Evolutionary conservation across 2,329 filamentous ascomycete genomes (phyloP), one percentile per base, ranked within the genome.

Genomic region (Sphaerulina vaccinii): DNA sequence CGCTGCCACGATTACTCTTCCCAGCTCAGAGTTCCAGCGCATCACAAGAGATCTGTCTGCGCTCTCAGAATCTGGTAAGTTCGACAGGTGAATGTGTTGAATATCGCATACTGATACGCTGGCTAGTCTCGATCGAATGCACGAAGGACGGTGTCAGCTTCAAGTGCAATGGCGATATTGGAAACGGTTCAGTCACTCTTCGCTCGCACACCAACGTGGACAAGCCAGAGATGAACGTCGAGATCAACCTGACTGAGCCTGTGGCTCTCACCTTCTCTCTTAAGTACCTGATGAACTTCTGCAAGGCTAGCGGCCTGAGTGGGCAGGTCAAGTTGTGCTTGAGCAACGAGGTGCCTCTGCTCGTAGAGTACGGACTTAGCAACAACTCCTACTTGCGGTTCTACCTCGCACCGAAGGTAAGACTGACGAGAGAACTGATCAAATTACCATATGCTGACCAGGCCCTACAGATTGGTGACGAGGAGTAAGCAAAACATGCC

Each of bases 251-350:
- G 56, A 87, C 84, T 33, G 95, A 99, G 77, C 90, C 93, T 45
- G 93, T 99, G 55, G 81, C 88, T 29, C 82, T 99, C 58, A 97
- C 92, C 43, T 99, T 99, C 79, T 97, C 93, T 27, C 87, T 99
- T 67, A 99, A 99, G 79, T 99, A 99, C 77, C 86, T 99, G 2
- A 89, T 95, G 80, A 97, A 97, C 82, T 99, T 99, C 79, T 97
- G 93, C 87, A 99, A 99, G 79, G 95, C 95, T 27, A 87, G 90
- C 58, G 85, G 84, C 47, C 79, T 99, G 56, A 92, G 91, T 33
- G 77, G 73, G 62, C 80, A 82, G 61, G 95, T 99, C 73, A 93
- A 88, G 76, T 85, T 99, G 64, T 95, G 88, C 75, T 81, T 99
- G 63, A 97, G 92, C 47, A 91, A 90, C 73, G 93, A 99, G 75